Base-by-base conservation (phyloP, 2,329 filamentous ascomycete genomes). In the Ciborinia camelliae region DNA sequence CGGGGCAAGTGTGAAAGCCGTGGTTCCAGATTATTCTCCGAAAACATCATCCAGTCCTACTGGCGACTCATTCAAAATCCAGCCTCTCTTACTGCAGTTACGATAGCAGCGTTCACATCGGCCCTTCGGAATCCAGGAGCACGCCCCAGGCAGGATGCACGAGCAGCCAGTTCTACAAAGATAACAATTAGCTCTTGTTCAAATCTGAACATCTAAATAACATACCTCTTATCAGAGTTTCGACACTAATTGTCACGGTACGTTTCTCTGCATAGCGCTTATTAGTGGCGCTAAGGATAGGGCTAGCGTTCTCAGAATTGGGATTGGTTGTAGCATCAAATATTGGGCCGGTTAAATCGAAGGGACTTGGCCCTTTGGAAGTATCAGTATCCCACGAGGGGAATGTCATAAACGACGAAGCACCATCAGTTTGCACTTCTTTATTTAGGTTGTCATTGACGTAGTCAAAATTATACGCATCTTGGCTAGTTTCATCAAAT, bases 31-130 rank as follows among this genome's bases (percentile, higher is more conserved):
- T 8, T 15, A 32, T 32, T 26, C 23, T 12, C 15, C 7, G 12
- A 12, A 39, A 26, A 39, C 8, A n/a, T 28, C 7, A 43, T 14
- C 8, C 30, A 26, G 9, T 4, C 12, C 10, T 18, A 26, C 28
- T 47, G 41, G n/a, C 4, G 15, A 7, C 30, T 58, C 30, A 59
- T 41, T 43, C 48, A 28, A 39, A 60, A 51, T 14, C 62, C 62
- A 32, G 62, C 54, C 39, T 63, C 15, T 32, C 28, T 63, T 7
- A 43, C 62, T 32, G 62, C 62, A 14, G 43, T 35, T 14, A 64
- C 14, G 45, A 76, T 71, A 51, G 75, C 74, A 30, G 69, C 65
- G 66, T 76, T 75, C 6, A 76, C 71, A 67, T 76, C 75, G 20
- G 65, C 45, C 6, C 68, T 71, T 48, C 73, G 69, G 41, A 71